Base-by-base conservation (phyloP, 2,329 filamentous ascomycete genomes). In the Epichloe typhina region DNA sequence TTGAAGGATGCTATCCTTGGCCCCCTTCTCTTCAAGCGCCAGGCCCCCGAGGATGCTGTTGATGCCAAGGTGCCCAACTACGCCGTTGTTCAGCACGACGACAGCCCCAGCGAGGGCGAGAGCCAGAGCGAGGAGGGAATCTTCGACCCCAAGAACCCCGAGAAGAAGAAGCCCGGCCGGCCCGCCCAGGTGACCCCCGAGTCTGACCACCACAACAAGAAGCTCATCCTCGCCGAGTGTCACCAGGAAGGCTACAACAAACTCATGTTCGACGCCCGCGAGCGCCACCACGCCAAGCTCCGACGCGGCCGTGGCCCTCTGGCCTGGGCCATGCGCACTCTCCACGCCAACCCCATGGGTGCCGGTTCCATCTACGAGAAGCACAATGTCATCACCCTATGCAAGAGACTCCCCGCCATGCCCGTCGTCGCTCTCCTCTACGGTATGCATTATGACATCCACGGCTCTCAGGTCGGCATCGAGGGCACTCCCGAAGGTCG, bases 251-350 rank as follows among this genome's bases (percentile, higher is more conserved):
- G 55, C 31, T 86, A 88, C 73, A 74, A 83, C 65, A 71, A 82
- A 55, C 72, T 86, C 50, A 62, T 82, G 50, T 73, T 69, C 4
- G 66, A 80, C 51, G 79, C 75, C 7, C 70, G 82, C 52, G 73
- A 72, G 19, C 73, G 69, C 44, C 74, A 83, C 59, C 78, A 84
- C 62, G 77, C 77, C 21, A 79, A 79, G 58, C 80, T 91, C 50
- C 69, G 77, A 51, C 70, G 77, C 65, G 75, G 73, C 52, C 69
- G 70, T 2, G 84, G 86, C 26, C 84, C 83, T 47, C 73, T 91
- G n/a, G 86, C 82, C 59, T 90, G 86, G 86, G 87, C 84, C 38
- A 86, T 91, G 83, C 84, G 86, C 58, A 79, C 74, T 47, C 80
- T 90, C 19, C 84, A 80, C 62, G 73, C 85, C 60, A 86, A 89